A percentile compares a stretch with the other conserved stretches of the same genome.
Evolutionary conservation across 2,329 filamentous ascomycete species (phyloP).

Genomic region (Diplodia mutila): DNA sequence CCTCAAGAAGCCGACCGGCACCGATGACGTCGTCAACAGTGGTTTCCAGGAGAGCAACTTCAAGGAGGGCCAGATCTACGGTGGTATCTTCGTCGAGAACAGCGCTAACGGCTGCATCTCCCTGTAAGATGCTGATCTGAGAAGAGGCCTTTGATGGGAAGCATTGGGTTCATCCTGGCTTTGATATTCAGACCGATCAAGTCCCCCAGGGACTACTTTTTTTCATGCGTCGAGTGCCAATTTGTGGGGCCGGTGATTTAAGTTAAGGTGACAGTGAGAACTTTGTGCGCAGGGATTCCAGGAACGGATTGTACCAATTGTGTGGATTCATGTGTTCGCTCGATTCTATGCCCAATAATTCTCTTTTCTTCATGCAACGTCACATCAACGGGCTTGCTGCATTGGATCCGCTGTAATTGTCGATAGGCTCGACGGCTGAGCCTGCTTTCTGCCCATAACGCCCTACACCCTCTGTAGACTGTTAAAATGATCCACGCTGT

Average conservation of each 20-base stretch:
- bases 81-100: constrained; percentile 45
- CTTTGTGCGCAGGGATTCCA: neutral
- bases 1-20: constrained; percentile 62
- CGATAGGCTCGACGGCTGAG: neutral
- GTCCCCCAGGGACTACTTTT: neutral
- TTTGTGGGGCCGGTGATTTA: neutral
- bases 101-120: constrained; percentile 40
- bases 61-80: constrained; percentile 46
- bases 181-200: neutral
- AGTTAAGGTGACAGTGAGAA: neutral
- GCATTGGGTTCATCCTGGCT: neutral
- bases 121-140: constrained; percentile 29
- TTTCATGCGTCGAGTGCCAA: neutral
- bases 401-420: neutral
- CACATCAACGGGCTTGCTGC: neutral
- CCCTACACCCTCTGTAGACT: neutral
- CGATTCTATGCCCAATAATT: neutral
- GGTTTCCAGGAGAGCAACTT: constrained; percentile 41
- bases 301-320: neutral
- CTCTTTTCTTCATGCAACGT: constrained; percentile 10
- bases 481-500: neutral
- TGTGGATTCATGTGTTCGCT: constrained; percentile 1
- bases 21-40: constrained; percentile 43
- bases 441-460: neutral
- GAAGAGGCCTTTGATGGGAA: neutral